Base-by-base conservation (phyloP, 306 rosid species). In the Inga leiocalycina region DNA sequence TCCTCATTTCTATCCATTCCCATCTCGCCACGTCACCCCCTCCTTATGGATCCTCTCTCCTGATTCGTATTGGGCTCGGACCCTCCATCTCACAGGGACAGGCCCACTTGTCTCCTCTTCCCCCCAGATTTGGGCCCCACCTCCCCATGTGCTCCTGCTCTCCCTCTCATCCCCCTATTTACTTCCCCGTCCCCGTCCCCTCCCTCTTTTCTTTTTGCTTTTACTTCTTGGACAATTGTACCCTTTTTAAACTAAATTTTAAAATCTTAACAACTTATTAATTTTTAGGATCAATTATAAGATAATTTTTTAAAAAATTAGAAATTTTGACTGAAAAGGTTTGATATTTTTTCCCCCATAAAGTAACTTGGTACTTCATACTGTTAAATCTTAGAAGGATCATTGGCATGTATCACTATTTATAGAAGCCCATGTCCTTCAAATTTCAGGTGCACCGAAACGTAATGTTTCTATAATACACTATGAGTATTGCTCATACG, bases 71-170 rank as follows among this genome's bases (percentile, higher is more conserved):
- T 70, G 75, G 52, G 75, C 75, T 49, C 30, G 12, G 30, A 20
- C 64, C 64, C 56, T n/a, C 30, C 27, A 56, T 7, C 27, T 62
- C 32, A 62, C 19, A 0, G 13, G 4, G 68, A 20, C 68, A 71
- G 76, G 76, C 76, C 76, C 76, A 71, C 76, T 71, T 22, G 54
- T 45, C 35, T 9, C 11, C 20, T 22, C 27, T 10, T 10, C 30
- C 52, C 10, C 37, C 56, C 32, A n/a, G 57, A 11, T 71, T 45
- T 45, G 57, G 76, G 57, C 56, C 57, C 76, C 57, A 71, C 76
- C 76, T 24, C 9, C 76, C 76, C 76, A 71, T 71, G 76, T 71
- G 76, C 37, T 71, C 39, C 20, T 22, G 57, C n/a, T 22, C 20
- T 44, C 19, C 19, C 22, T 6, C 43, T 39, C 43, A 39, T 15